Evolutionary conservation across 495 filamentous ascomycete genomes (phyloP).

Genomic region (Talaromyces ruber): DNA sequence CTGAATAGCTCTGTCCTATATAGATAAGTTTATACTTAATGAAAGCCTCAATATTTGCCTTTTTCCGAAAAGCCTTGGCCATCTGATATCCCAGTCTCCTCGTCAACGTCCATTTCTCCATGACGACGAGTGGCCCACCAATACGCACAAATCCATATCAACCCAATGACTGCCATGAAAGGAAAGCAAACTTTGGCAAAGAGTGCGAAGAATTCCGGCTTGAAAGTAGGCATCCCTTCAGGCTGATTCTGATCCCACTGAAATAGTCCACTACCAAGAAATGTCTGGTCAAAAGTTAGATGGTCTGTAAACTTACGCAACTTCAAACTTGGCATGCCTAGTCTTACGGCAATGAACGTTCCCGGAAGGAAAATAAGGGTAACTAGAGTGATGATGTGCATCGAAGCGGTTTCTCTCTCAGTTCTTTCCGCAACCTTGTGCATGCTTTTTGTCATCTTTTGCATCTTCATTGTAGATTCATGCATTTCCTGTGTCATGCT

Average conservation of each 20-base stretch:
- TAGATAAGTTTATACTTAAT: not conserved
- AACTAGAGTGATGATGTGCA: not conserved
- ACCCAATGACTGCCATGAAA: not conserved
- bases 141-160: not conserved
- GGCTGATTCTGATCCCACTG: not conserved
- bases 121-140: not conserved
- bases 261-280: not conserved
- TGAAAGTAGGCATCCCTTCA: not conserved
- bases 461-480: not conserved
- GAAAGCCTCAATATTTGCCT: not conserved
- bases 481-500: not conserved
- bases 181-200: not conserved
- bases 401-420: not conserved
- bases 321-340: not conserved
- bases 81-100: not conserved
- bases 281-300: not conserved
- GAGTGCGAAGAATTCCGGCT: not conserved
- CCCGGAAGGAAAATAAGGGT: constrained; percentile 1
- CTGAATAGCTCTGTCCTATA: not conserved
- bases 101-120: not conserved
- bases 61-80: not conserved
- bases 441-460: not conserved
- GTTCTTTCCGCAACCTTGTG: not conserved
- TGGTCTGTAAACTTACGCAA: not conserved
- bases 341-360: not conserved